These are phyloP conservation scores for Lentinula raphanica DNA, from an alignment of 768 basidiomycete species.

Conservation along the genomic window DNA sequence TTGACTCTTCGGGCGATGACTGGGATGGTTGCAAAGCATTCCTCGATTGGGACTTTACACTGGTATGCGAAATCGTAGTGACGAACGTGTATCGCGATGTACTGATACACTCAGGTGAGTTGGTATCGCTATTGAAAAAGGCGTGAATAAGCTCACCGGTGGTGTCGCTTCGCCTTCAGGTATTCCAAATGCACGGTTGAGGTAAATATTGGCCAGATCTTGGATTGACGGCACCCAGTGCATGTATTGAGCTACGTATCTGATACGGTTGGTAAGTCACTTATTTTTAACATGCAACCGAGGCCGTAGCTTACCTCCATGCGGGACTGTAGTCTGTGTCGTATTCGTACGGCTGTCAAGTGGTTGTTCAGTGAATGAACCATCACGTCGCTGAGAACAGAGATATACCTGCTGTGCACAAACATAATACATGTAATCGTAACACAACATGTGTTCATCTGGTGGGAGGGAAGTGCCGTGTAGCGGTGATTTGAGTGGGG, in stretches of 20 bases:
- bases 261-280: background rate
- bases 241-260: constrained; percentile 45
- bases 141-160: constrained; percentile 30
- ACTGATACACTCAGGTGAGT: constrained; percentile 27
- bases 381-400: background rate
- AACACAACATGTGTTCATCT: constrained; percentile 47
- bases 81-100: constrained; percentile 53
- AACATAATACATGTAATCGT: constrained; percentile 49
- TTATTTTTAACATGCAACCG: background rate
- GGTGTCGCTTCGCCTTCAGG: constrained; percentile 35
- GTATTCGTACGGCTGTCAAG: constrained; percentile 44
- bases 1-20: constrained; percentile 50
- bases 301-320: constrained; percentile 33
- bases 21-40: constrained; percentile 52
- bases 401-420: constrained; percentile 38
- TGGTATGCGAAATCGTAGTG: constrained; percentile 47
- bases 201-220: constrained; percentile 38
- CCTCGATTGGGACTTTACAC: constrained; percentile 37
- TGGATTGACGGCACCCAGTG: constrained; percentile 41
- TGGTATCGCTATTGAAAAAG: background rate
- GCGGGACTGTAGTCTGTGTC: constrained; percentile 54
- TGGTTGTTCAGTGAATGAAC: background rate
- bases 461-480: constrained; percentile 41
- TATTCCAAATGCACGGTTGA: constrained; percentile 38
- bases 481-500: constrained; percentile 35